Base-by-base conservation (phyloP, 225 moss, liverwort and hornwort genomes). In the Sphagnum tenellum region DNA sequence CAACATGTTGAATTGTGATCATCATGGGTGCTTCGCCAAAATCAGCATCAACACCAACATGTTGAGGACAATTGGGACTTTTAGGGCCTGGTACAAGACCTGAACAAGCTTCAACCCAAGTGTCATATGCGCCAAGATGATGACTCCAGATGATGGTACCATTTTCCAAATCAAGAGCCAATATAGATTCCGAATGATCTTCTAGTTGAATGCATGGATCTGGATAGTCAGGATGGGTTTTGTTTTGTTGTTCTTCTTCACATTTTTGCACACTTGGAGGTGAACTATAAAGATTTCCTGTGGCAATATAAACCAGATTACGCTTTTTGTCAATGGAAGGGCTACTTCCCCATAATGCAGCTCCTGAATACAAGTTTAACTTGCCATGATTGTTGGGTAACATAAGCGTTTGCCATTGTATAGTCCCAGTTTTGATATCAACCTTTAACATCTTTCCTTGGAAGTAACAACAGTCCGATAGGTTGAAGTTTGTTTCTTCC, bases 401-500 rank as follows among this genome's bases (percentile, higher is more conserved):
- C 76, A 69, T 62, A 4, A 54, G 68, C 1, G 76, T 76, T 65
- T 72, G 64, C 76, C 76, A 76, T 2, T 45, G 10, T 12, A 72
- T 50, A 3, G 8, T 5, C 3, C 76, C 76, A 13, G 76, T 76
- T 47, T 55, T 50, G 9, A 76, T 47, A 2, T 72, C 61, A 53
- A 69, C 53, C 29, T 61, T 45, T 68, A 47, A 52, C 52, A 65
- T 53, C n/a, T 59, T 68, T 14, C 67, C 77, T 55, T 73, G 69
- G 46, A 77, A 77, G 5, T 56, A 7, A 54, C 65, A 77, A 50
- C 64, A 77, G 0, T 56, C 8, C 9, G 45, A 1, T 52, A 69
- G 49, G 1, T 61, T 1, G 50, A 66, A 48, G 5, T 0, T 3
- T 58, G 7, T 3, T 58, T 77, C 69, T 46, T 61, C 50, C 1